These are phyloP conservation scores for Noccaea caerulescens DNA, from an alignment of 345 rosid species.

Conservation along the genomic window DNA sequence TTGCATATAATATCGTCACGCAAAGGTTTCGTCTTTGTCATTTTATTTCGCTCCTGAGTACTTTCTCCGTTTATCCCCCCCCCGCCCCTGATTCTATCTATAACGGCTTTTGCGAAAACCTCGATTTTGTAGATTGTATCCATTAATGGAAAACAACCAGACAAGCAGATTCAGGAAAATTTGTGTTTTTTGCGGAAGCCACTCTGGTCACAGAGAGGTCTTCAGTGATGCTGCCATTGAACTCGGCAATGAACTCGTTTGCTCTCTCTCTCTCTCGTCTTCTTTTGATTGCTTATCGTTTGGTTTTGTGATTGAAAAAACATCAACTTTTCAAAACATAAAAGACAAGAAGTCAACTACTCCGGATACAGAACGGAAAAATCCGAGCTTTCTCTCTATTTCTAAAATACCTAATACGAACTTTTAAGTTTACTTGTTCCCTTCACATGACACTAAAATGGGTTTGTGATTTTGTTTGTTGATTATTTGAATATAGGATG, in stretches of 20 bases:
- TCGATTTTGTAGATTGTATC: slow-evolving; percentile 33
- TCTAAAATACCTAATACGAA: not conserved
- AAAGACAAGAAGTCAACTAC: not conserved
- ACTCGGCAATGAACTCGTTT: slow-evolving; percentile 92
- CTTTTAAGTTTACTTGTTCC: slow-evolving; percentile 27
- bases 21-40: slow-evolving; percentile 40
- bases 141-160: slow-evolving; percentile 57
- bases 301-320: slow-evolving; percentile 17
- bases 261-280: slow-evolving; percentile 39
- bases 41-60: slow-evolving; percentile 29
- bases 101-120: slow-evolving; percentile 27
- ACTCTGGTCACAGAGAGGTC: slow-evolving; percentile 76
- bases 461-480: slow-evolving; percentile 30
- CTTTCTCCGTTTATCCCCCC: not conserved
- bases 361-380: slow-evolving; percentile 1
- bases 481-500: slow-evolving; percentile 12
- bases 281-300: slow-evolving; percentile 16
- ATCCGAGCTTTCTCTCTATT: slow-evolving; percentile 19
- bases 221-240: slow-evolving; percentile 92
- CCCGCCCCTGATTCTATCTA: not conserved
- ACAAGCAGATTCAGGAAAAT: slow-evolving; percentile 70
- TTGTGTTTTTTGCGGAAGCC: slow-evolving; percentile 97
- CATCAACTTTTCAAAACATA: slow-evolving; percentile 12
- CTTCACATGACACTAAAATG: slow-evolving; percentile 4
- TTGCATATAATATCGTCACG: slow-evolving; percentile 32